Evolutionary conservation across 202 grass and related monocot species (phyloP).

Genomic region (Schoenoplectus triqueter): DNA sequence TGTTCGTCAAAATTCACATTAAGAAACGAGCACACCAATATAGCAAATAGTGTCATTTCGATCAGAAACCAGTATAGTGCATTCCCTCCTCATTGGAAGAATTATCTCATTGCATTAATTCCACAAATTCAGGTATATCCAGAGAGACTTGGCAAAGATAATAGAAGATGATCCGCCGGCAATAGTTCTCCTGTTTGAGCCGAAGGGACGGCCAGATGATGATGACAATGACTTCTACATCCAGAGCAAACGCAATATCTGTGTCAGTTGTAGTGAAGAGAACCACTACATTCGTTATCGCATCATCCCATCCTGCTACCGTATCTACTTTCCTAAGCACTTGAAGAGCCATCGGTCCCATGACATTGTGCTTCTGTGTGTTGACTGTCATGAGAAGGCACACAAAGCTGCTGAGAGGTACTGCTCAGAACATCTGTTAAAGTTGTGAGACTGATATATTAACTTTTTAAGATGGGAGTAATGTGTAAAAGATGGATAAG

Average conservation of each 20-base stretch:
- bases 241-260: conserved; percentile 98
- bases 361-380: conserved; percentile 97
- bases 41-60: no score
- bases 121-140: conserved; percentile 61
- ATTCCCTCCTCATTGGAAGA: not conserved
- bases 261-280: conserved; percentile 91
- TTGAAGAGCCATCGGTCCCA: conserved; percentile 93
- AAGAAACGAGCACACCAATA: not conserved
- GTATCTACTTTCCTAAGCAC: conserved; percentile 97
- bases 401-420: conserved; percentile 88
- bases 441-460: no score
- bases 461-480: no score
- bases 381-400: conserved; percentile 90
- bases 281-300: conserved; percentile 95
- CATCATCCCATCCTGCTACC: conserved; percentile 98
- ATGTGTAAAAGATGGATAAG: not conserved
- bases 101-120: not conserved
- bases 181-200: conserved; percentile 97
- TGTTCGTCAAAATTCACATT: not conserved
- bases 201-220: conserved; percentile 94
- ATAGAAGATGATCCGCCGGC: conserved; percentile 86
- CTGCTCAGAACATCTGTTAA: not conserved
- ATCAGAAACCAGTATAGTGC: not conserved
- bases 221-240: conserved; percentile 96
- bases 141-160: conserved; percentile 78